Evolutionary conservation across 257 asterid species (phyloP).

Genomic region (Cruciata laevipes): DNA sequence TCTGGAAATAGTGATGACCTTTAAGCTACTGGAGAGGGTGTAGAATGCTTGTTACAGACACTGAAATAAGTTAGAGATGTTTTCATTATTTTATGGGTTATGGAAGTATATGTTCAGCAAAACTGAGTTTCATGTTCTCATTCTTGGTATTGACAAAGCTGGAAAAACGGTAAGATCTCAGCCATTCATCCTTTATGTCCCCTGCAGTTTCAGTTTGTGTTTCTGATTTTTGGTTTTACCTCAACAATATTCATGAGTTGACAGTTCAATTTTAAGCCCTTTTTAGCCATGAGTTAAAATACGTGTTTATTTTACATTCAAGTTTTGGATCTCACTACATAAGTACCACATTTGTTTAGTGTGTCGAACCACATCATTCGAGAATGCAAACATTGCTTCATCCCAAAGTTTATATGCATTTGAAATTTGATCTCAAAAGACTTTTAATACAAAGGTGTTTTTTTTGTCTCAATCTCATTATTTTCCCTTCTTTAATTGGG

Average conservation of each 20-base stretch:
- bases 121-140: conserved; percentile 86
- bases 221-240: not conserved
- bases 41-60: conserved; percentile 17
- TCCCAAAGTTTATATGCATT: not conserved
- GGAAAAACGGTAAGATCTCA: conserved; percentile 74
- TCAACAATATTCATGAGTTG: not conserved
- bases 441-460: not conserved
- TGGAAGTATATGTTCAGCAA: conserved; percentile 79
- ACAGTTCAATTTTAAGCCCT: not conserved
- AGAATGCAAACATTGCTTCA: not conserved
- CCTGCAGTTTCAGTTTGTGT: not conserved
- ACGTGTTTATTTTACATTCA: not conserved
- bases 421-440: not conserved
- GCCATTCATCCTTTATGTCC: conserved; percentile 8
- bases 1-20: conserved; percentile 1
- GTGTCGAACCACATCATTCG: not conserved
- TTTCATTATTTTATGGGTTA: conserved; percentile 79
- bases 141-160: conserved; percentile 92
- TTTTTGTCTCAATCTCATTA: not conserved
- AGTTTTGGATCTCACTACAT: not conserved
- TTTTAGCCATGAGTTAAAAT: not conserved
- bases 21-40: conserved; percentile 12
- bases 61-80: conserved; percentile 41
- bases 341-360: not conserved
- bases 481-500: not conserved